Evolutionary conservation across 129 eudicot species (phyloP).

Genomic region (Flaveria trinervia): DNA sequence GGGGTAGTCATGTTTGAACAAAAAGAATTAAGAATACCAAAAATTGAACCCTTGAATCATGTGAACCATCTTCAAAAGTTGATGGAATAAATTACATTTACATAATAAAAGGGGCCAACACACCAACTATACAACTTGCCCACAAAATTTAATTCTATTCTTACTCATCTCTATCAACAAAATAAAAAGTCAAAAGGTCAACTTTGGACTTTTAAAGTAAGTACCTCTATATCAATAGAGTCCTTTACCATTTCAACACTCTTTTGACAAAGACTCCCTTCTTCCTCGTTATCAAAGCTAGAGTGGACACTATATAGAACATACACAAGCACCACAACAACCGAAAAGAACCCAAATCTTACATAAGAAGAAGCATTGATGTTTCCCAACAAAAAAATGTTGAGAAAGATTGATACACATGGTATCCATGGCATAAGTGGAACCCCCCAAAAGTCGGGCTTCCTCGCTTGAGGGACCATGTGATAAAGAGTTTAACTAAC

Average conservation of each 20-base stretch:
- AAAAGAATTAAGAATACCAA: too few relatives aligned
- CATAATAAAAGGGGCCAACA: conserved; percentile 32
- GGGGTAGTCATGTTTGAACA: too few relatives aligned
- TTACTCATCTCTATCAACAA: conserved; percentile 39
- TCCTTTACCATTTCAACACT: conserved; percentile 47
- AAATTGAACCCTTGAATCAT: conserved; percentile 17
- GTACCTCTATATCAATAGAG: conserved; percentile 45
- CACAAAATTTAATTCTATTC: conserved; percentile 34
- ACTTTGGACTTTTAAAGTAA: conserved; percentile 44
- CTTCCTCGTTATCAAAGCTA: conserved; percentile 82
- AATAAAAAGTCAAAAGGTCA: conserved; percentile 8
- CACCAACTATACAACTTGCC: conserved; percentile 57
- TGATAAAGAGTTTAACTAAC: conserved; percentile 53
- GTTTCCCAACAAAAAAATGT: conserved; percentile 75
- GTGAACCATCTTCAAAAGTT: conserved; percentile 46
- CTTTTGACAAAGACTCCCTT: conserved; percentile 52
- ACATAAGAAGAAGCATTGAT: conserved; percentile 68
- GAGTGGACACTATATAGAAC: conserved; percentile 92
- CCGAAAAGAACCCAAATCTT: conserved; percentile 82
- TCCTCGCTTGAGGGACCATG: conserved; percentile 83
- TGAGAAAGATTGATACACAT: conserved; percentile 74
- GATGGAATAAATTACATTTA: conserved; percentile 39
- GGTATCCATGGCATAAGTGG: conserved; percentile 98
- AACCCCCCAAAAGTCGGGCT: conserved; percentile 95
- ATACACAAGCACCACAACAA: conserved; percentile 59